Base-by-base conservation (phyloP, 768 basidiomycete species). In the Tylopilus cervinicoccineus region DNA sequence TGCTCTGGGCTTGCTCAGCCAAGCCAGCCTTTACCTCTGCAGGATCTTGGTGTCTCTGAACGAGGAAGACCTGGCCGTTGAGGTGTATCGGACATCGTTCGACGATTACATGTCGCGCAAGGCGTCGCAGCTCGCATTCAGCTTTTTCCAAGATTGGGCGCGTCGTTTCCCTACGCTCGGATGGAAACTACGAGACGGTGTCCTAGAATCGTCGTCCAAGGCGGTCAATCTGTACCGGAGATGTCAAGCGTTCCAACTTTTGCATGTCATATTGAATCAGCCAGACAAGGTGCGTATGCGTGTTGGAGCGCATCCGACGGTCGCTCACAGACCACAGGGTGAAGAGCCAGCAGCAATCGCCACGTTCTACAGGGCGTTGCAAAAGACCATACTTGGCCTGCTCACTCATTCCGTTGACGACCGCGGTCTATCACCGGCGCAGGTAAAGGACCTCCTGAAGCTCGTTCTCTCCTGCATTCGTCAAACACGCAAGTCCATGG, bases 371-470 rank as follows among this genome's bases (percentile, higher is more conserved):
- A 66, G 67, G 10, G 54, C 62, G 23, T 60, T 90, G 37, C 77
- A 76, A 33, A 57, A 73, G 42, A 67, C 68, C 4, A 61, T 91
- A 42, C 70, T 80, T 27, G 71, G 72, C 17, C 61, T 77, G 38
- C 64, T 81, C 26, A 67, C 71, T 2, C 64, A 67, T 13, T 77
- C 83, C 6, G 78, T 80, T 53, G 69, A 74, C 5, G 74, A 72
- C 22, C 54, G 61, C 33, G 58, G 70, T 10, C 63, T 84, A 36
- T 82, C 79, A 14, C 73, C 84, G 2, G 63, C 79, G 1, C 87
- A 91, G 53, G 60, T 86, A 59, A 95, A 91, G 67, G 86, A 88
- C n/a, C 63, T 92, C 17, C 64, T 92, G 48, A 93, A 89, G 66
- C 67, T 88, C 43, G 83, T 73, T 0, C 69, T 89, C 23, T 60